Evolutionary conservation across 768 basidiomycete species (phyloP), one percentile per base, ranked within the genome.

Genomic region (Pulveroboletus sp.): DNA sequence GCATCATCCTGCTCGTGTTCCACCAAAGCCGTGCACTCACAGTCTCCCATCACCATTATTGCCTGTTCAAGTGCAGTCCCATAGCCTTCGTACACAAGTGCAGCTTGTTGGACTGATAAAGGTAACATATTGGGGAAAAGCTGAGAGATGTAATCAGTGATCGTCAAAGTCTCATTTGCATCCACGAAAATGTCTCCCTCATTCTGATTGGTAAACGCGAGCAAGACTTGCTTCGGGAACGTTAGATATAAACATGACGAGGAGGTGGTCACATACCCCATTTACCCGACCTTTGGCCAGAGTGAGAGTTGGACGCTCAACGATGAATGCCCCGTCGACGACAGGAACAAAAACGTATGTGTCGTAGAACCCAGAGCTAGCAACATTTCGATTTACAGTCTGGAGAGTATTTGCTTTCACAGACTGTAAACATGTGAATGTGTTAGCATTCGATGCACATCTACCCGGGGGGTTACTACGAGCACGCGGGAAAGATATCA

Each of bases 281-380:
- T 79, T 79, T 38, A 75, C 43, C 50, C 64, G 67, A 13, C 72
- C 66, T 34, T 65, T 61, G 9, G 57, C 52, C 17, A 80, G 46
- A 5, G 72, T 63, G 40, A 67, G 47, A 0, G 66, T 73, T 6
- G 77, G 75, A n/a, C 74, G 61, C 37, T 74, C 70, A 1, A 67
- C 61, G 31, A 79, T 76, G 49, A 77, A 74, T 1, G 57, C 65
- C 2, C 74, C 77, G 53, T 79, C 78, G 3, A 80, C 68, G 20
- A 80, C 76, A 0, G 77, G 77, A 12, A 68, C 64, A 33, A 74
- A 75, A 6, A 60, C 51, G 29, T 62, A 73, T 2, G 70, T 72
- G 1, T 72, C 74, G 43, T 53, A 74, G 58, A 77, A 73, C 5
- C 53, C 69, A 23, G 58, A 60, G 0, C 4, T 12, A 6, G 60